Evolutionary conservation across 2,329 filamentous ascomycete genomes (phyloP).

Genomic region (Paecilomyces variotii): DNA sequence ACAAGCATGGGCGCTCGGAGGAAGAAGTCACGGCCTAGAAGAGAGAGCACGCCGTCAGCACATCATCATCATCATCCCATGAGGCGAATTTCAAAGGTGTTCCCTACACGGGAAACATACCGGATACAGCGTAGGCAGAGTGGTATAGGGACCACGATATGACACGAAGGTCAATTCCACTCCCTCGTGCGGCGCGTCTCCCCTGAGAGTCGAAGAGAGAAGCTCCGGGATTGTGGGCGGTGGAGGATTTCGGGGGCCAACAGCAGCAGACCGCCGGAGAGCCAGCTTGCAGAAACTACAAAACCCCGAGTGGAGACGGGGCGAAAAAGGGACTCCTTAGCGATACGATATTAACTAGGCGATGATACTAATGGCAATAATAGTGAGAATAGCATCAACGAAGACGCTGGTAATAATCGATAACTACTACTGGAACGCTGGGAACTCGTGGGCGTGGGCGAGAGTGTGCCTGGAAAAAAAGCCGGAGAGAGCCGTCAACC

Average conservation of each 20-base stretch:
- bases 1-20: neutral
- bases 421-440: neutral
- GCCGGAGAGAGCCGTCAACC: neutral
- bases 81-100: neutral
- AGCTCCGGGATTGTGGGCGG: neutral
- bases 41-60: neutral
- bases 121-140: neutral
- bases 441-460: neutral
- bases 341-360: neutral
- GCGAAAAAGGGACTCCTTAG: conserved; percentile 15
- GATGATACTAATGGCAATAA: neutral
- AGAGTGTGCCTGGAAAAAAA: neutral
- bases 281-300: neutral
- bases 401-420: neutral
- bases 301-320: neutral
- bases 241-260: neutral
- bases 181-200: neutral
- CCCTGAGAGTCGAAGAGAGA: neutral
- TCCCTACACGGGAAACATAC: neutral
- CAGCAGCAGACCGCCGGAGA: neutral
- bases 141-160: neutral
- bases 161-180: neutral
- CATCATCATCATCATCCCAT: neutral
- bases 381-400: neutral
- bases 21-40: neutral